Percentiles rank a stretch among this genome's conserved stretches.
Evolutionary conservation across 441 rosid species (phyloP).

Genomic region (Pelargonium citronellum): DNA sequence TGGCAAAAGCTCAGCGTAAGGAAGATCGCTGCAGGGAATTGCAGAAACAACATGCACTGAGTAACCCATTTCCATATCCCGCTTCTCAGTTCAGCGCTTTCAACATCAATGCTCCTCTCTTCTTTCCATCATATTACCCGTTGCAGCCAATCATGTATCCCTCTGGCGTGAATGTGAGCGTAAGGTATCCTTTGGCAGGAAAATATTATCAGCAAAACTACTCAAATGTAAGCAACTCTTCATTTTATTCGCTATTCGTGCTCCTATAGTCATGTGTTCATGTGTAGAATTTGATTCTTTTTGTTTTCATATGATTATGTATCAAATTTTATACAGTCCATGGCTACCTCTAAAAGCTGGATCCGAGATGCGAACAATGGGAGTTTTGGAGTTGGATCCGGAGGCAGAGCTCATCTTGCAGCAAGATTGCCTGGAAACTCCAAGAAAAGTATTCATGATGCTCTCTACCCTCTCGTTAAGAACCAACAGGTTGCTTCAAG

Average conservation of each 20-base stretch:
- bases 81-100: background rate
- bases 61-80: background rate
- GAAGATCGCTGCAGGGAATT: slow-evolving; percentile 42
- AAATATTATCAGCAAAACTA: slow-evolving; percentile 18
- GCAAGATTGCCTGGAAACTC: slow-evolving; percentile 11
- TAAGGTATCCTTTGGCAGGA: slow-evolving; percentile 19
- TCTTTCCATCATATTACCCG: slow-evolving; percentile 14
- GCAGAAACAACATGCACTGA: slow-evolving; percentile 27
- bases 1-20: slow-evolving; percentile 68
- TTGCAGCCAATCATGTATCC: slow-evolving; percentile 26
- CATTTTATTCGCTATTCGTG: background rate
- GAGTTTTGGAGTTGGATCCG: slow-evolving; percentile 14
- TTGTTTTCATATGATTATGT: background rate
- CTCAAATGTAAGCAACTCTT: slow-evolving; percentile 23
- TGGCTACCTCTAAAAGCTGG: background rate
- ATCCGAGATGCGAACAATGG: slow-evolving; percentile 16
- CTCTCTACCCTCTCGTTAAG: slow-evolving; percentile 19
- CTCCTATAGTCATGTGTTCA: background rate
- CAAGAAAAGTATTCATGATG: slow-evolving; percentile 13
- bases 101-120: slow-evolving; percentile 18
- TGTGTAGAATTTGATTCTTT: background rate
- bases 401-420: slow-evolving; percentile 4
- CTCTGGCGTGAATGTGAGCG: slow-evolving; percentile 18
- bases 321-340: slow-evolving; percentile 19
- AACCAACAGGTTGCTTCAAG: slow-evolving; percentile 15